Percentiles rank a stretch among this genome's conserved stretches.
These are phyloP conservation scores for Neofusicoccum sp. DNA, from an alignment of 2,329 filamentous ascomycete species.

Conservation along the genomic window DNA sequence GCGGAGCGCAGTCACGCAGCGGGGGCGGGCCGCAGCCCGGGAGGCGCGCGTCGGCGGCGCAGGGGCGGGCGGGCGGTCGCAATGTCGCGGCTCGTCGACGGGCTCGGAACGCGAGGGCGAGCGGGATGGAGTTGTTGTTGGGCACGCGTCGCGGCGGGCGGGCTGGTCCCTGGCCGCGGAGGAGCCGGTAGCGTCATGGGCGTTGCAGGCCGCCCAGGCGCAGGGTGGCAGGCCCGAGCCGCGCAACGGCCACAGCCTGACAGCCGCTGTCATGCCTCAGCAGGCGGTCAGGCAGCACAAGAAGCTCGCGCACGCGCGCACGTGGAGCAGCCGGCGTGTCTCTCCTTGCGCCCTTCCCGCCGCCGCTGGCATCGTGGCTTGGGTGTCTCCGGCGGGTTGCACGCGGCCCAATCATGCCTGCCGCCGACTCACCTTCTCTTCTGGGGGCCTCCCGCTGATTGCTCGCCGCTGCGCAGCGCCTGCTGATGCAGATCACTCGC, in stretches of 20 bases:
- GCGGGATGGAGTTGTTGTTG: slow-evolving; percentile 1
- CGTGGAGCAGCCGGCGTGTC: not conserved
- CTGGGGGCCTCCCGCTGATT: not conserved
- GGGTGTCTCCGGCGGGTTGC: not conserved
- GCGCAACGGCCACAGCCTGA: not conserved
- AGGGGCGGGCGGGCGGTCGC: not conserved
- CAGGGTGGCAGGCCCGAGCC: not conserved
- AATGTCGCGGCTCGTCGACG: not conserved
- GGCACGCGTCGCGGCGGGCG: not conserved
- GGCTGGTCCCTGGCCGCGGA: not conserved
- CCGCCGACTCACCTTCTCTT: slow-evolving; percentile 8
- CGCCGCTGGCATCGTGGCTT: not conserved
- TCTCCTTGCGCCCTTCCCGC: not conserved
- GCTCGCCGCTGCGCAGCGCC: slow-evolving; percentile 2
- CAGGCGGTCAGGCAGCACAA: not conserved
- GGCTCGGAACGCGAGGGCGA: not conserved
- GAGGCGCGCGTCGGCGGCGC: not conserved
- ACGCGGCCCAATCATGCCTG: slow-evolving; percentile 13
- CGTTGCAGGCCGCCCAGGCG: not conserved
- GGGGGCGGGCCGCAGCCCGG: slow-evolving; percentile 12
- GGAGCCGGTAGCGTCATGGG: not conserved
- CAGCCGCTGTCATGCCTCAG: not conserved
- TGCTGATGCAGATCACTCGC: slow-evolving; percentile 8
- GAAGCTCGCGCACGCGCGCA: not conserved
- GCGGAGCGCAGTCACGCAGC: slow-evolving; percentile 8